These are phyloP conservation scores for Sporothrix brasiliensis DNA, from an alignment of 2,329 filamentous ascomycete genomes.

Conservation along the genomic window DNA sequence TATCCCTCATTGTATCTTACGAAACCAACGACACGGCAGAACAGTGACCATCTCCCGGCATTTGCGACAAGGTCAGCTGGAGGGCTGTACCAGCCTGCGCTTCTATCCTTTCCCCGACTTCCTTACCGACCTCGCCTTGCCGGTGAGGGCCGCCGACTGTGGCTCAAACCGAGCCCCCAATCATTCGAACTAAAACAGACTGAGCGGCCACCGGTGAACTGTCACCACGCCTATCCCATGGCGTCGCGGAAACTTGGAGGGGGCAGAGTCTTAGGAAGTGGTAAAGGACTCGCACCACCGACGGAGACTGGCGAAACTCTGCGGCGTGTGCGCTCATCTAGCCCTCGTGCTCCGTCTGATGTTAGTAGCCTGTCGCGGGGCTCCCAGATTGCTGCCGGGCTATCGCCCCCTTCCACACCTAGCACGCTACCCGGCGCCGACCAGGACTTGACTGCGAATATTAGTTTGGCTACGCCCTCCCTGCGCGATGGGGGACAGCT, in stretches of 20 bases:
- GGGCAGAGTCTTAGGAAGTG: slow-evolving; percentile 86
- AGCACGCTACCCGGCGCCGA: slow-evolving; percentile 70
- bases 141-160: background rate
- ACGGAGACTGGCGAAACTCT: slow-evolving; percentile 41
- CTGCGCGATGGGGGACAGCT: slow-evolving; percentile 66
- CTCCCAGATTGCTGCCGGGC: slow-evolving; percentile 58
- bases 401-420: slow-evolving; percentile 61
- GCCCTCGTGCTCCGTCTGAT: slow-evolving; percentile 59
- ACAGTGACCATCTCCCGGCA: background rate
- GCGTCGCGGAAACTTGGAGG: slow-evolving; percentile 84
- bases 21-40: background rate
- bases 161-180: background rate
- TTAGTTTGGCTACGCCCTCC: slow-evolving; percentile 65
- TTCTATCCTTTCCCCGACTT: background rate
- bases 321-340: slow-evolving; percentile 54
- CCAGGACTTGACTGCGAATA: slow-evolving; percentile 79
- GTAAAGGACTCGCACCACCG: slow-evolving; percentile 75
- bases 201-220: slow-evolving; percentile 10
- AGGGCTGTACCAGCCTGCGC: background rate
- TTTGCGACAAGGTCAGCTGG: background rate
- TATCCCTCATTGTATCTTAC: background rate
- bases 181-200: background rate
- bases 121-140: background rate
- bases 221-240: slow-evolving; percentile 56
- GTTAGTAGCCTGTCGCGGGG: slow-evolving; percentile 74